Evolutionary conservation across 2,329 filamentous ascomycete species (phyloP), one percentile per base, ranked within the genome.

Genomic region (Lasiodiplodia hormozganensis): DNA sequence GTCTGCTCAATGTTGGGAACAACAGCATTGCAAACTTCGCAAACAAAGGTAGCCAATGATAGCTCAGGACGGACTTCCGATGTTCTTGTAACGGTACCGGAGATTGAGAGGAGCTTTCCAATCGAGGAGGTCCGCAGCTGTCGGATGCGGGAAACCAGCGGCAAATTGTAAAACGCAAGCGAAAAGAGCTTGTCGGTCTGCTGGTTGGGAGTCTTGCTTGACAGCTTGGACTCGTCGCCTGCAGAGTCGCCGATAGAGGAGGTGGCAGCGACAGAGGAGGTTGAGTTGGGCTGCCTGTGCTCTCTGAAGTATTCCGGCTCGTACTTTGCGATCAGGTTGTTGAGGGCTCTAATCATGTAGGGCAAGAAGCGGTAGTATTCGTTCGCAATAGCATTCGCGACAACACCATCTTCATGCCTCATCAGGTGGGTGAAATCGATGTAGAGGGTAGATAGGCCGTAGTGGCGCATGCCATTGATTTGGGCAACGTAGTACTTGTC

Each of bases 141-240:
- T 70, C 94, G 92, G 68, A 97, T 88, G 72, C 94, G 87, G 2
- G 93, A 96, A 16, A 97, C 92, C 1, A 97, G 86, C 0, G 94
- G 93, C 34, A 97, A 84, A 77, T 97, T 97, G 84, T 97, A 97
- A 75, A 97, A 96, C 38, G 94, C 94, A 65, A 97, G 85, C 4
- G 93, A 89, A 79, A 99, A 98, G 47, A 99, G 85, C 84, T 97
- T 97, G 82, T 99, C 96, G 0, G 96, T 97, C 82, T 97, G 94
- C 80, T 97, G 94, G 78, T 97, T 93, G 67, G 90, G 89, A 36
- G 92, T 96, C 81, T 93, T 91, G 74, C 89, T 88, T 54, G 89
- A 88, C 52, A 89, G 76, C 25, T 51, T 57, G 3, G 40, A 43
- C 6, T 65, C 68, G 31, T 86, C 85, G 18, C 82, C 83, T 67